Percentiles rank a stretch among this genome's conserved stretches.
phyloP scores from a whole-genome alignment of 2,329 filamentous ascomycete genomes.

The Fusarium coicis region DNA sequence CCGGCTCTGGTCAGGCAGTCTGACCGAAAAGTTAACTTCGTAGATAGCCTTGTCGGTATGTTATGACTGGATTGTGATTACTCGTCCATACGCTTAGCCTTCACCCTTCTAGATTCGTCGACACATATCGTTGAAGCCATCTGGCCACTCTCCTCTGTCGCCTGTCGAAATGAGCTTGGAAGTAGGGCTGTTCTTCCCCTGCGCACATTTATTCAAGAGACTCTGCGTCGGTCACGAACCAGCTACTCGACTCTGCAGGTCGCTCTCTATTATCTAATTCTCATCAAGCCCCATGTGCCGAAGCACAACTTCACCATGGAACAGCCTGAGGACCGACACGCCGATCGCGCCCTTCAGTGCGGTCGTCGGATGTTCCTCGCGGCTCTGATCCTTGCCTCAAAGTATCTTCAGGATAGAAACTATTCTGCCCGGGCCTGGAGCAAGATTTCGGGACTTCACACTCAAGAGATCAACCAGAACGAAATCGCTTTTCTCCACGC shows the following conservation, averaged over 20 bases:
- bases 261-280: conserved; percentile 92
- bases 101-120: conserved; percentile 79
- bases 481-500: conserved; percentile 91
- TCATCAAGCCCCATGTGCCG: conserved; percentile 91
- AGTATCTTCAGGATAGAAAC: conserved; percentile 97
- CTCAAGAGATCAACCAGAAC: conserved; percentile 94
- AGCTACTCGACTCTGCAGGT: conserved; percentile 98
- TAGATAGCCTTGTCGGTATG: conserved; percentile 98
- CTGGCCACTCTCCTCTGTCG: conserved; percentile 89
- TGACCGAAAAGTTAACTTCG: conserved; percentile 93
- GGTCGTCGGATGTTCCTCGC: conserved; percentile 97
- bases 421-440: conserved; percentile 98
- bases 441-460: conserved; percentile 97
- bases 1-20: conserved; percentile 85
- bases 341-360: conserved; percentile 86
- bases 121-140: conserved; percentile 97
- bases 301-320: conserved; percentile 87
- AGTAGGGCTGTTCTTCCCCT: conserved; percentile 85
- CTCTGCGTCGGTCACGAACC: conserved; percentile 90
- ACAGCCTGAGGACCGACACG: conserved; percentile 77
- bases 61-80: conserved; percentile 46
- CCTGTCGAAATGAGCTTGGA: conserved; percentile 77
- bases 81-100: conserved; percentile 49
- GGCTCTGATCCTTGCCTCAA: conserved; percentile 93
- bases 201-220: conserved; percentile 97